phyloP scores from a whole-genome alignment of 257 asterid species.

The Craterostigma plantagineum region DNA sequence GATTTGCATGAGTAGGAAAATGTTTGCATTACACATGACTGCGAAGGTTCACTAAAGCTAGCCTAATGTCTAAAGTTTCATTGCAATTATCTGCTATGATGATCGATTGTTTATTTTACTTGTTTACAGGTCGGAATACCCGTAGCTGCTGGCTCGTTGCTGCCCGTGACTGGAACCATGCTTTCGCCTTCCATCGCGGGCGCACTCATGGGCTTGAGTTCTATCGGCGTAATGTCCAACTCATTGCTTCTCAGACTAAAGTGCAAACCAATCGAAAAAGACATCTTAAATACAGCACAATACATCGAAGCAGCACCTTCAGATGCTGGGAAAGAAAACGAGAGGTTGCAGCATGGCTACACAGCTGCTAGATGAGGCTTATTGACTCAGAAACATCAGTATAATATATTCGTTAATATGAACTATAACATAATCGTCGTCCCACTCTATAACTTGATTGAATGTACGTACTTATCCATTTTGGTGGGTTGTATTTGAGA shows the following conservation, averaged over 20 bases:
- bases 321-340: slow-evolving; percentile 16
- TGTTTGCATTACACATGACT: no score
- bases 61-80: no score
- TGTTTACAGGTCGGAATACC: slow-evolving; percentile 21
- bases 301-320: slow-evolving; percentile 19
- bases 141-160: slow-evolving; percentile 79
- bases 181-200: slow-evolving; percentile 97
- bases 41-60: no score
- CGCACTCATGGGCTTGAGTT: slow-evolving; percentile 96
- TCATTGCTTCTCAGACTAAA: slow-evolving; percentile 60
- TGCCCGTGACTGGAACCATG: slow-evolving; percentile 82
- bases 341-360: slow-evolving; percentile 9
- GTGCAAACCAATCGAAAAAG: slow-evolving; percentile 25
- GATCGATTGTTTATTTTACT: neutral
- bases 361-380: no score
- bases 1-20: no score
- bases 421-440: no score
- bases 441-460: no score
- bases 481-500: no score
- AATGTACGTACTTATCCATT: no score
- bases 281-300: slow-evolving; percentile 15
- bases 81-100: no score
- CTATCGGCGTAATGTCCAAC: slow-evolving; percentile 86
- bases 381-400: no score
- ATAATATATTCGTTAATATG: no score